These are phyloP conservation scores for Tylopilus subfusipes DNA, from an alignment of 768 basidiomycete genomes.

Conservation along the genomic window DNA sequence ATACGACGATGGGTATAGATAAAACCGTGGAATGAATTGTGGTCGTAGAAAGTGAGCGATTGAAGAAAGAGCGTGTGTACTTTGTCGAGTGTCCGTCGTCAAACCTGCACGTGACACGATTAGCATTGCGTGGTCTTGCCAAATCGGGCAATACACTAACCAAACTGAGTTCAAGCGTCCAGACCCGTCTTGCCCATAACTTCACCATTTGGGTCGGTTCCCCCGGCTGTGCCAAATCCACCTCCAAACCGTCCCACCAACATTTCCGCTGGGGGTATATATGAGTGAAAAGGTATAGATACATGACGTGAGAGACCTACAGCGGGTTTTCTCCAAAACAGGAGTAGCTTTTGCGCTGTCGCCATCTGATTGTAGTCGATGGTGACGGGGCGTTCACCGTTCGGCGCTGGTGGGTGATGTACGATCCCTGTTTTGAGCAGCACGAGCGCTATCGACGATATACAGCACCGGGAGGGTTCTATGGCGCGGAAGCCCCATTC, in stretches of 20 bases:
- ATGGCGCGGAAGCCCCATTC: constrained; percentile 96
- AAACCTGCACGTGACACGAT: constrained; percentile 17
- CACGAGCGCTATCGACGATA: constrained; percentile 97
- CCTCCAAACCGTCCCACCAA: constrained; percentile 98
- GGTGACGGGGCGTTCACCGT: constrained; percentile 67
- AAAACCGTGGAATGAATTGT: constrained; percentile 15
- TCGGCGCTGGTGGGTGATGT: constrained; percentile 53
- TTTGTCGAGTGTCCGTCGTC: constrained; percentile 1
- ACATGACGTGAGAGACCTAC: constrained; percentile 47
- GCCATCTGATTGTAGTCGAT: constrained; percentile 93
- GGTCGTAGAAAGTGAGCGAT: constrained; percentile 17
- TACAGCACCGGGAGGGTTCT: constrained; percentile 95
- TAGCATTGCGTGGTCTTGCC: neutral
- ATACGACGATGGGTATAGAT: constrained; percentile 28
- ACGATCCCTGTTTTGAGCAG: constrained; percentile 95
- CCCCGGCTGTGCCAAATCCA: constrained; percentile 66
- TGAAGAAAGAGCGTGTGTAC: constrained; percentile 3
- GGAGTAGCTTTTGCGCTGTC: constrained; percentile 91
- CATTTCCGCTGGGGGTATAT: constrained; percentile 79
- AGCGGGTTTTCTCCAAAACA: constrained; percentile 99
- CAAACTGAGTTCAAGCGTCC: constrained; percentile 96
- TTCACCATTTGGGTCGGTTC: constrained; percentile 63
- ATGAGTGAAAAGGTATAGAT: neutral
- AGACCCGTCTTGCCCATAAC: constrained; percentile 95
- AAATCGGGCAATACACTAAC: constrained; percentile 40